Evolutionary conservation across 2,329 filamentous ascomycete genomes (phyloP).

Genomic region (Xylariaceae sp.): DNA sequence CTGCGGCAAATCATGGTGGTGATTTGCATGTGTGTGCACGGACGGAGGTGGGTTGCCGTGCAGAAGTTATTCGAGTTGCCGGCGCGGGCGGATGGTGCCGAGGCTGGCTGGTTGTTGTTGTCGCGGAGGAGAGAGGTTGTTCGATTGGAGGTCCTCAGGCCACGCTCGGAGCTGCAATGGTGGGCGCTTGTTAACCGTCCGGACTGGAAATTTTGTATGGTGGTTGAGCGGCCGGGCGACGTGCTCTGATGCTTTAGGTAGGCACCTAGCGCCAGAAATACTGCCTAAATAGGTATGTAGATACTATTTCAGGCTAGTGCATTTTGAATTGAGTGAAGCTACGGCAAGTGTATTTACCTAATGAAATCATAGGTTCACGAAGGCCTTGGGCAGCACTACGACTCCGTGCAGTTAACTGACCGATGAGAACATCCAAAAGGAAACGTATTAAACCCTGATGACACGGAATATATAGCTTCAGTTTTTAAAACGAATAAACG

Average conservation of each 20-base stretch:
- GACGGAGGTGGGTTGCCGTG: background rate
- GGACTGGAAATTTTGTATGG: constrained; percentile 28
- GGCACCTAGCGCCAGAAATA: background rate
- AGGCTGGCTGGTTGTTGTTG: background rate
- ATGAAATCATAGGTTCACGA: too few relatives aligned
- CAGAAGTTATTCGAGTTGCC: background rate
- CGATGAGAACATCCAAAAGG: too few relatives aligned
- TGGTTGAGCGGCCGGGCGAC: constrained; percentile 23
- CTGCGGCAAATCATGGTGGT: constrained; percentile 39
- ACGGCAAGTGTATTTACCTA: too few relatives aligned
- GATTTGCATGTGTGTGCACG: background rate
- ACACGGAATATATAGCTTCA: too few relatives aligned
- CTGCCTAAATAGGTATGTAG: background rate
- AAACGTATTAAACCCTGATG: too few relatives aligned
- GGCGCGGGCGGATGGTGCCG: background rate
- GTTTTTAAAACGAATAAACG: too few relatives aligned
- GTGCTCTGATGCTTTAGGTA: constrained; percentile 21
- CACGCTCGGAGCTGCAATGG: background rate
- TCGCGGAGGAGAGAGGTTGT: constrained; percentile 1
- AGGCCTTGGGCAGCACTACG: too few relatives aligned
- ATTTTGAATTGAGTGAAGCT: background rate
- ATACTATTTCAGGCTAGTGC: background rate
- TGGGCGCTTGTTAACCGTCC: constrained; percentile 18
- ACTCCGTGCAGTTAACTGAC: too few relatives aligned
- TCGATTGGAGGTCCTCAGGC: background rate